phyloP scores from a whole-genome alignment of 345 rosid species.

The Boechera stricta region DNA sequence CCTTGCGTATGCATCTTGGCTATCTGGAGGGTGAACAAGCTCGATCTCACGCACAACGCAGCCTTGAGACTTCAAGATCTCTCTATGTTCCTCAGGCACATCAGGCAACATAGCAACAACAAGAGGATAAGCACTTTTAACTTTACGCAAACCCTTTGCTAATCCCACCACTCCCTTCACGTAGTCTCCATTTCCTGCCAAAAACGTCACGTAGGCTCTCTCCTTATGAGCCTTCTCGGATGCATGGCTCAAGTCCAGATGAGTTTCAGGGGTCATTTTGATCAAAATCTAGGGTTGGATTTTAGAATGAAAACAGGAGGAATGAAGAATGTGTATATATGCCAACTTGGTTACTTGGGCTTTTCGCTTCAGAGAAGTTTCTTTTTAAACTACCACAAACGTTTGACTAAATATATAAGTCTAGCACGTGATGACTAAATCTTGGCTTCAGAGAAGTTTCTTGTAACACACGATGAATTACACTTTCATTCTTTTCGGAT shows the following conservation, averaged over 20 bases:
- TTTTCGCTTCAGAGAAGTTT: neutral
- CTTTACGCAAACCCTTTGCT: constrained; percentile 77
- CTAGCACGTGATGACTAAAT: neutral
- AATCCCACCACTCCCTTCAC: constrained; percentile 75
- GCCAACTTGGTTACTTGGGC: neutral
- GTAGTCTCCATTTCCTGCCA: constrained; percentile 78
- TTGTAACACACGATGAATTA: neutral
- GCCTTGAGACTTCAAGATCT: constrained; percentile 60
- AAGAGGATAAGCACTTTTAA: constrained; percentile 60
- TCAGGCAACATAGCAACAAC: constrained; percentile 77
- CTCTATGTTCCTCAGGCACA: constrained; percentile 78
- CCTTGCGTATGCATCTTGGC: constrained; percentile 16
- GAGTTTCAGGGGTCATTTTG: constrained; percentile 49
- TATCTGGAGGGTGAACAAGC: constrained; percentile 26
- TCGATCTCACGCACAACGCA: constrained; percentile 63
- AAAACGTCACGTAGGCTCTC: constrained; percentile 65
- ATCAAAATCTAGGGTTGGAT: neutral
- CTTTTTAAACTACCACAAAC: neutral
- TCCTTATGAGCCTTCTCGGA: constrained; percentile 36
- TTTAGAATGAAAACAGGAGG: neutral
- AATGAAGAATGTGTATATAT: neutral
- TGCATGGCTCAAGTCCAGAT: too few relatives aligned
- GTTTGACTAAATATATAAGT: neutral
- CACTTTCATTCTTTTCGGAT: neutral
- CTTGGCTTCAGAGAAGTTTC: too few relatives aligned